Conservation (phyloP, 1,284 basidiomycete genomes). For the Meira nashicola region DNA sequence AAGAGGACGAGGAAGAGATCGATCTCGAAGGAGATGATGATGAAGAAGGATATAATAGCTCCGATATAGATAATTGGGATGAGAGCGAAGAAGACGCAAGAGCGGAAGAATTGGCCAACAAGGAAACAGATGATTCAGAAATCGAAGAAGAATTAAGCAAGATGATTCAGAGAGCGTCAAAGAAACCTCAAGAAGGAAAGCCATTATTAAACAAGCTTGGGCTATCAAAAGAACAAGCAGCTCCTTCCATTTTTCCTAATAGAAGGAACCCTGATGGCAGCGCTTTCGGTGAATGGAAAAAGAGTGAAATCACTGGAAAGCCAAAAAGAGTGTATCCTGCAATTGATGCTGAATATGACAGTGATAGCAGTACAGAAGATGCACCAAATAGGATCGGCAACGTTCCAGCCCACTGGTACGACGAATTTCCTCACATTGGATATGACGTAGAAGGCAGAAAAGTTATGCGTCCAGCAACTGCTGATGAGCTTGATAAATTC, state of each 20-base stretch:
- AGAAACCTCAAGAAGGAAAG: slow-evolving; percentile 53
- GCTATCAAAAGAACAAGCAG: slow-evolving; percentile 40
- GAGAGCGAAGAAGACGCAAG: slow-evolving; percentile 32
- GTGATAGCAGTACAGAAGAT: slow-evolving; percentile 94
- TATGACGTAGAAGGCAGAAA: slow-evolving; percentile 94
- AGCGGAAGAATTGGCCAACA: slow-evolving; percentile 16
- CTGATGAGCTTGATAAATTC: slow-evolving; percentile 97
- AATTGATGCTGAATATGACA: slow-evolving; percentile 93
- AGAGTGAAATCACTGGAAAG: slow-evolving; percentile 78
- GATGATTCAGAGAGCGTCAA: slow-evolving; percentile 48
- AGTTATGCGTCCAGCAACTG: slow-evolving; percentile 86
- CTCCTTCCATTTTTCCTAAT: slow-evolving; percentile 64
- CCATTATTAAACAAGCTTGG: slow-evolving; percentile 45
- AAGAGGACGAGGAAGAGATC: slow-evolving; percentile 50
- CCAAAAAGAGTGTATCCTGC: slow-evolving; percentile 82
- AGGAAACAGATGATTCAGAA: slow-evolving; percentile 39
- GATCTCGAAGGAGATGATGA: slow-evolving; percentile 24
- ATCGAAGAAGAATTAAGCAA: slow-evolving; percentile 38
- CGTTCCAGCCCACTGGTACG: slow-evolving; percentile 97
- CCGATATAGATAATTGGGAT: slow-evolving; percentile 48
- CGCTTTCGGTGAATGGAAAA: slow-evolving; percentile 54
- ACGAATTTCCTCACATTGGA: slow-evolving; percentile 97
- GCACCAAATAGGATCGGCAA: slow-evolving; percentile 89
- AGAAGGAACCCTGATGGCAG: slow-evolving; percentile 55
- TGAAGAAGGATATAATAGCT: slow-evolving; percentile 50